Conservation (phyloP, 345 rosid species). For the Gossypium bickii region DNA sequence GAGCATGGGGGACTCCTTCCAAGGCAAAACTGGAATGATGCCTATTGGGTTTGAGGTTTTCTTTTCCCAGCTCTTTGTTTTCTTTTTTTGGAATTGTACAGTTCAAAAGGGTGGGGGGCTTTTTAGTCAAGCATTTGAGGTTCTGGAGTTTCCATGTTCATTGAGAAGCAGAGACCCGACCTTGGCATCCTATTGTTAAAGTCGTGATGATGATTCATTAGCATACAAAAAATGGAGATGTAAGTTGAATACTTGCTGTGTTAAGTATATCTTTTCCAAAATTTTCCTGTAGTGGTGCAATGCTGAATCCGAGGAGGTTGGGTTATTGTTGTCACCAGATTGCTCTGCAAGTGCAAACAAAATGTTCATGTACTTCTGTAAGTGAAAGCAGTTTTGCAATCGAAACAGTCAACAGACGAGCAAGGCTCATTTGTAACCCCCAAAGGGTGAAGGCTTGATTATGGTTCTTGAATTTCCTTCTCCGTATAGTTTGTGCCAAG, state of each 20-base stretch:
- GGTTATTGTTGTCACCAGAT: no score
- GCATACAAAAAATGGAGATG: conserved; percentile 24
- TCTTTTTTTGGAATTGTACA: conserved; percentile 23
- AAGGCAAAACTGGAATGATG: conserved; percentile 33
- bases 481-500: neutral
- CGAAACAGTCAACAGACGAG: no score
- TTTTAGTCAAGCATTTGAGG: conserved; percentile 15
- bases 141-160: conserved; percentile 9
- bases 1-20: conserved; percentile 79
- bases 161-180: conserved; percentile 6
- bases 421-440: neutral
- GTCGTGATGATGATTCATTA: conserved; percentile 28
- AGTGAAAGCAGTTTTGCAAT: no score
- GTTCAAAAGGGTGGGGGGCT: conserved; percentile 18
- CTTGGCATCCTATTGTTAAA: conserved; percentile 26
- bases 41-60: conserved; percentile 26
- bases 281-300: no score
- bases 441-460: neutral
- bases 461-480: neutral
- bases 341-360: no score
- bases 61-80: neutral
- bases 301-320: no score
- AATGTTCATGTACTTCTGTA: no score
- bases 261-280: neutral
- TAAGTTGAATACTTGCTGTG: neutral